Evolutionary conservation across 495 filamentous ascomycete species (phyloP).

Genomic region (Penicillium cinerascens): DNA sequence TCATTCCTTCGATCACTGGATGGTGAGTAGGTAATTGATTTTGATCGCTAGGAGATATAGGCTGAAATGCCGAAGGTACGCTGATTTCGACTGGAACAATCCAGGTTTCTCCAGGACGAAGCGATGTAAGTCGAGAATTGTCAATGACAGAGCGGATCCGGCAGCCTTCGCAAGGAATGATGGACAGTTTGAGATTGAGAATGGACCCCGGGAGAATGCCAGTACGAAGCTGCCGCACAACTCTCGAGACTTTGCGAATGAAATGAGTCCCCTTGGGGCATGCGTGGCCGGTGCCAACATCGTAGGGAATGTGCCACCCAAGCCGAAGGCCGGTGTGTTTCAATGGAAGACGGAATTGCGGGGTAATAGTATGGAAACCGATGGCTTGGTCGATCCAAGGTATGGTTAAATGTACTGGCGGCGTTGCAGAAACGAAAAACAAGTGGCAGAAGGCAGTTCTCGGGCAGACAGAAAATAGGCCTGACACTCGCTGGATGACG

Average conservation of each 20-base stretch:
- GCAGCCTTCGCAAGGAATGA: slow-evolving; percentile 12
- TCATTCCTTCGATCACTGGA: slow-evolving; percentile 11
- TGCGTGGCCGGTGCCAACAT: slow-evolving; percentile 1
- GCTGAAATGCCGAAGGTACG: slow-evolving; percentile 7
- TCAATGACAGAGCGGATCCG: slow-evolving; percentile 10
- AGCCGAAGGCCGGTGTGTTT: not conserved
- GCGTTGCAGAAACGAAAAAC: slow-evolving; percentile 17
- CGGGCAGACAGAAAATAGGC: slow-evolving; percentile 10
- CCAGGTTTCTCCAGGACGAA: slow-evolving; percentile 27
- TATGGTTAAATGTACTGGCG: slow-evolving; percentile 7
- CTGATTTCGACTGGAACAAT: slow-evolving; percentile 13
- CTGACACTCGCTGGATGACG: slow-evolving; percentile 10
- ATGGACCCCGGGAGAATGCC: slow-evolving; percentile 22
- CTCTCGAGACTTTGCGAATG: slow-evolving; percentile 13
- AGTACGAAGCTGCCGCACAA: slow-evolving; percentile 23
- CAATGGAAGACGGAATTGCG: slow-evolving; percentile 13
- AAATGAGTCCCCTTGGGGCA: slow-evolving; percentile 9
- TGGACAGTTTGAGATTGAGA: slow-evolving; percentile 11
- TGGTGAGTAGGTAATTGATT: not conserved
- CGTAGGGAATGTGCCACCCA: slow-evolving; percentile 27
- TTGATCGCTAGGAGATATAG: not conserved
- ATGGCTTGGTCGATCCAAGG: slow-evolving; percentile 20
- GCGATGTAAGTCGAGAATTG: slow-evolving; percentile 3
- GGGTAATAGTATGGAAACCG: slow-evolving; percentile 26
- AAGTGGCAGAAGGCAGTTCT: slow-evolving; percentile 23